Evolutionary conservation across 768 basidiomycete genomes (phyloP).

Genomic region (Hygrocybe punicea): DNA sequence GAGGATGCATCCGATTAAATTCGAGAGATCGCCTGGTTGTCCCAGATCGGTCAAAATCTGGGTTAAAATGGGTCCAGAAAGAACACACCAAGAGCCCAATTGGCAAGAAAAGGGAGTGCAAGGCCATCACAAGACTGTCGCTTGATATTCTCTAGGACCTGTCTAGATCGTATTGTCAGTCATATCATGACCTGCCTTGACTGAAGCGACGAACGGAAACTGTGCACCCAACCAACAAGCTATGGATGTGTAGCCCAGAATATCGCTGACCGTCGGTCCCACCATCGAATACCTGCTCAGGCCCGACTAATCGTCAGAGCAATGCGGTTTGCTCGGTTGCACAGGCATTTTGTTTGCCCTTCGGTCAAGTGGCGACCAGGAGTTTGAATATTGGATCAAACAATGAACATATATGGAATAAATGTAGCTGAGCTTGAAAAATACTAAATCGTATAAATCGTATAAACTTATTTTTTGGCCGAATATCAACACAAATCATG

Average conservation of each 20-base stretch:
- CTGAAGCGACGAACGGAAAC: conserved; percentile 61
- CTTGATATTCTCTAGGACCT: too few species aligned
- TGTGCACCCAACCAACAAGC: conserved; percentile 83
- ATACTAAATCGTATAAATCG: too few species aligned
- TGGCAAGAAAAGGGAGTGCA: conserved; percentile 87
- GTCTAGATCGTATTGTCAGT: not conserved
- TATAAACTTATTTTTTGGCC: too few species aligned
- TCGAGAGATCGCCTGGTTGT: conserved; percentile 79
- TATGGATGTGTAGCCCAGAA: conserved; percentile 70
- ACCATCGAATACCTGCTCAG: not conserved
- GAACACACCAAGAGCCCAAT: conserved; percentile 82
- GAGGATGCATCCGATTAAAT: conserved; percentile 85
- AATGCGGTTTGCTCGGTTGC: not conserved
- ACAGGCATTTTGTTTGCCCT: too few species aligned
- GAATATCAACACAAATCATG: too few species aligned
- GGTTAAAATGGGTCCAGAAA: not conserved
- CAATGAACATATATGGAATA: too few species aligned
- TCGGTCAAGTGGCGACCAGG: too few species aligned
- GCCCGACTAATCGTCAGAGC: not conserved
- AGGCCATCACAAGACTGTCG: conserved; percentile 83
- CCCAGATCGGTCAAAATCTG: too few species aligned
- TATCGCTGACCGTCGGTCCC: conserved; percentile 47
- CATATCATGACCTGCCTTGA: not conserved
- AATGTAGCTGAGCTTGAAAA: too few species aligned
- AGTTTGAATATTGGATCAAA: too few species aligned